Evolutionary conservation across 2,329 filamentous ascomycete species (phyloP).

Genomic region (Hypoxylon sp.): DNA sequence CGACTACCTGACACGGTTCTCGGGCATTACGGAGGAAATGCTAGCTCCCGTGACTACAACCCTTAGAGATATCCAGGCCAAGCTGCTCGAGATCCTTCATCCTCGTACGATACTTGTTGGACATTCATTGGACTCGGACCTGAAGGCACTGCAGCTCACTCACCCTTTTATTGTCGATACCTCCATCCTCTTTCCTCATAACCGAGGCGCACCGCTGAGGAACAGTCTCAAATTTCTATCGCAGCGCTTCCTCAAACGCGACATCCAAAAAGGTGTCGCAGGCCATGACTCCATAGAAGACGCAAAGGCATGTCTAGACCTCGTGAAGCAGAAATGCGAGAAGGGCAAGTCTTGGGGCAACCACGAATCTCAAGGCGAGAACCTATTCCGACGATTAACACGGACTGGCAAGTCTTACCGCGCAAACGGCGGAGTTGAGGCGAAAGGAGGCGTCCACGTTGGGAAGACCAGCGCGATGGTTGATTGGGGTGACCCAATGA

Average conservation of each 20-base stretch:
- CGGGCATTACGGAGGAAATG: slow-evolving; percentile 91
- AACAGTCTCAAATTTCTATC: slow-evolving; percentile 91
- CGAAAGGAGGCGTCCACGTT: slow-evolving; percentile 68
- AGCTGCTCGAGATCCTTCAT: slow-evolving; percentile 79
- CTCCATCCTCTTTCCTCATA: slow-evolving; percentile 89
- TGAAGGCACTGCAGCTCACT: slow-evolving; percentile 86
- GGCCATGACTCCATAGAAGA: slow-evolving; percentile 97
- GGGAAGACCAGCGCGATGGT: slow-evolving; percentile 81
- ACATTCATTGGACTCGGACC: slow-evolving; percentile 86
- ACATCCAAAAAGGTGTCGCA: slow-evolving; percentile 83
- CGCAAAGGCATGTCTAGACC: slow-evolving; percentile 89
- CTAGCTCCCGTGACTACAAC: slow-evolving; percentile 87
- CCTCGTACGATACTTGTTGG: slow-evolving; percentile 82
- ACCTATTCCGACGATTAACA: slow-evolving; percentile 87
- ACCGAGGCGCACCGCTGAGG: slow-evolving; percentile 89
- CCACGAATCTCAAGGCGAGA: slow-evolving; percentile 83
- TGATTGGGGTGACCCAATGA: slow-evolving; percentile 87
- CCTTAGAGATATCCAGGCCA: slow-evolving; percentile 84
- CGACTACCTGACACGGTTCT: slow-evolving; percentile 92
- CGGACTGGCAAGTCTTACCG: slow-evolving; percentile 75
- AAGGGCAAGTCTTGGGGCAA: slow-evolving; percentile 90
- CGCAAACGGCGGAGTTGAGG: slow-evolving; percentile 70
- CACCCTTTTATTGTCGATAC: slow-evolving; percentile 97
- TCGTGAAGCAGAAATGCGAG: slow-evolving; percentile 96
- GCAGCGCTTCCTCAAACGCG: slow-evolving; percentile 85